Base-by-base conservation (phyloP, 768 basidiomycete species). In the Kwoniella sp. region DNA sequence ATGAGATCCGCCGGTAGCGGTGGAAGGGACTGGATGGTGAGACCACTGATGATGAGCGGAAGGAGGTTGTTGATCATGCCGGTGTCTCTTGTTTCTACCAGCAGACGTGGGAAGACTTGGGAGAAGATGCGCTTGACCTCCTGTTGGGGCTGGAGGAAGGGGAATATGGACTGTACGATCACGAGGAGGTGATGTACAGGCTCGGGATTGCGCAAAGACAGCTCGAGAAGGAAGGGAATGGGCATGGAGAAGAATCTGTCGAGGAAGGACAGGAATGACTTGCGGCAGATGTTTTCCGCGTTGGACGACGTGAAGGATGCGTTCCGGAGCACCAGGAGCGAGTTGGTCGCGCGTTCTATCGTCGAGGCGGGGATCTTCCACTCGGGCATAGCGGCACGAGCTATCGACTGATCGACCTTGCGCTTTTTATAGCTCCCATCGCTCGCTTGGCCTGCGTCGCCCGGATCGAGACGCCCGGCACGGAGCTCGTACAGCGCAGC, bases 261-360 rank as follows among this genome's bases (percentile, higher is more conserved):
- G 15, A 66, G 22, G 40, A 71, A 57, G 12, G 43, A 33, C 25
- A 67, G 40, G 36, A 67, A 62, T 4, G 40, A 23, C 20, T 44
- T 33, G 6, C 49, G 33, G 11, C 46, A 46, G 10, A 69, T 62
- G 1, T 47, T 39, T 23, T 55, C 58, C 6, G 65, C 58, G 43
- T 74, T 73, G 9, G 25, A 37, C 0, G 25, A 23, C 2, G 56
- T 46, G 31, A 69, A 59, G n/a, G 71, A 81, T 5, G 84, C 80
- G 71, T 95, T 95, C n/a, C 91, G 82, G 34, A 99, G 79, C 51
- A 95, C 78, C 59, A 88, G 85, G 36, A 91, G 78, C 2, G 87
- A 87, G 67, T 93, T 88, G 32, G 86, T 77, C n/a, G 90, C 89
- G 67, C 88, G 84, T 55, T 84, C 80, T 22, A 83, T 80, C 53